These are phyloP conservation scores for Komagataella populi DNA, from an alignment of 805 yeast genomes.

Conservation along the genomic window DNA sequence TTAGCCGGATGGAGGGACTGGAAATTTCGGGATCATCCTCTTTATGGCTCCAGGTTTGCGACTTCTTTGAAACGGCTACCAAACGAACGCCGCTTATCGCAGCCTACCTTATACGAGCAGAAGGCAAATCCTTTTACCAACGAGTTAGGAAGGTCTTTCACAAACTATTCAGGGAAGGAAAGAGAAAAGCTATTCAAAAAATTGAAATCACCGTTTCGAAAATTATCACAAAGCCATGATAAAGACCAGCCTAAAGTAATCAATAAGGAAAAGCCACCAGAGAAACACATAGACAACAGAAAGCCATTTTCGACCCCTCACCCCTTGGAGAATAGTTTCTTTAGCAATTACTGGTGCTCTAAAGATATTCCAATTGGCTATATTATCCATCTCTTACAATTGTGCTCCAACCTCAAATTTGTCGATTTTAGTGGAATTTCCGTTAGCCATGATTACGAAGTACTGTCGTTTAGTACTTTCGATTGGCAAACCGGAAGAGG, in stretches of 20 bases:
- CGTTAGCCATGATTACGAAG: constrained; percentile 53
- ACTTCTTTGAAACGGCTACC: neutral
- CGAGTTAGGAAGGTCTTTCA: neutral
- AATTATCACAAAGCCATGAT: neutral
- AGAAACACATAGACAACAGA: neutral
- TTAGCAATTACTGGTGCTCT: constrained; percentile 49
- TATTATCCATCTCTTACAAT: constrained; percentile 49
- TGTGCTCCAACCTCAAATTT: constrained; percentile 45
- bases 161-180: neutral
- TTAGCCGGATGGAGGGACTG: constrained; percentile 89
- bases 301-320: constrained; percentile 28
- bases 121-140: neutral
- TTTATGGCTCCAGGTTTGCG: constrained; percentile 24
- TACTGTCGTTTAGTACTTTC: constrained; percentile 24
- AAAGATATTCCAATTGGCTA: constrained; percentile 74
- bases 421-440: constrained; percentile 51
- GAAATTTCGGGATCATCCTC: constrained; percentile 65
- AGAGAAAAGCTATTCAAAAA: neutral
- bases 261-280: neutral
- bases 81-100: neutral
- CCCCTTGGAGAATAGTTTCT: constrained; percentile 48
- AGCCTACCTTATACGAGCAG: neutral
- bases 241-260: neutral
- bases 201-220: neutral
- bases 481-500: constrained; percentile 10